Evolutionary conservation across 352 stramenopile species (phyloP).

Genomic region (Phytophthora cajani): DNA sequence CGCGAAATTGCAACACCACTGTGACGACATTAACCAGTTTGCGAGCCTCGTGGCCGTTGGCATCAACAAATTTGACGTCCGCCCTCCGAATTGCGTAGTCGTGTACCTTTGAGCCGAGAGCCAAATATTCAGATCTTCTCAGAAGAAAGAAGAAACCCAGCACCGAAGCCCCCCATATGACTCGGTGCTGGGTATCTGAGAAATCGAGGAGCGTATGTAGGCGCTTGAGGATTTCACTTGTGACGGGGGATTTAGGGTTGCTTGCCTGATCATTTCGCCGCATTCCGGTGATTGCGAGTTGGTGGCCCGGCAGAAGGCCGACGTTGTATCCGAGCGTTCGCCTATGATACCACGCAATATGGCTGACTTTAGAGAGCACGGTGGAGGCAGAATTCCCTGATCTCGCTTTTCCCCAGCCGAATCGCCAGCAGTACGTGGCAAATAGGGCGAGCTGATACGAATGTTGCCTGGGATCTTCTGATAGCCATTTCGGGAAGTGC

Average conservation of each 20-base stretch:
- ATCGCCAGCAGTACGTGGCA: not conserved
- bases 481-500: not conserved
- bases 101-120: not conserved
- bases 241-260: not conserved
- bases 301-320: not conserved
- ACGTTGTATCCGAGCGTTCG: not conserved
- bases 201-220: not conserved
- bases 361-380: too few relatives aligned
- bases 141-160: slow-evolving; percentile 2
- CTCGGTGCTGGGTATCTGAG: not conserved
- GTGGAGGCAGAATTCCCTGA: too few relatives aligned
- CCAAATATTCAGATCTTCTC: not conserved
- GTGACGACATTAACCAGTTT: not conserved
- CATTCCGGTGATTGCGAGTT: not conserved
- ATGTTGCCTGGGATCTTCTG: not conserved
- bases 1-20: slow-evolving; percentile 8
- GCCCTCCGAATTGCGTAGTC: slow-evolving; percentile 5
- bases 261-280: not conserved
- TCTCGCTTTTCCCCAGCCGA: too few relatives aligned
- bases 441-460: not conserved
- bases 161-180: not conserved
- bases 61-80: not conserved
- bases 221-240: not conserved
- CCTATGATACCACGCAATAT: too few relatives aligned
- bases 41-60: not conserved